Conservation (phyloP, 1,284 basidiomycete species). For the Megacollybia platyphylla region DNA sequence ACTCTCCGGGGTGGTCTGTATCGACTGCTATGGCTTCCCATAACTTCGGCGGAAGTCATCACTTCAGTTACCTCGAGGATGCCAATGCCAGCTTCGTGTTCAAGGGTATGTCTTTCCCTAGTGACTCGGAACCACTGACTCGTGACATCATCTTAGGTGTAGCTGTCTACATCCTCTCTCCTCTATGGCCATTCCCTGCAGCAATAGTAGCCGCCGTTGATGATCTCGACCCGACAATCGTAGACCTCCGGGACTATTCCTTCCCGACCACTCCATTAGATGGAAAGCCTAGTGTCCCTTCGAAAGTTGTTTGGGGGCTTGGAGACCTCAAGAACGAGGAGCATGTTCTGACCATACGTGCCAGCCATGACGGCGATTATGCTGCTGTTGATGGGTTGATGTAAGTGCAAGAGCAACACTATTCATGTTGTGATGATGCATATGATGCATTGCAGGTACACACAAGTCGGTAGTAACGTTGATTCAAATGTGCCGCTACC, state of each 20-base stretch:
- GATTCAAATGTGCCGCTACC: not conserved
- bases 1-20: conserved; percentile 1
- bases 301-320: not conserved
- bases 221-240: not conserved
- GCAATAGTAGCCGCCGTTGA: not conserved
- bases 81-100: conserved; percentile 2
- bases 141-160: not conserved
- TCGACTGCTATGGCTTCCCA: not conserved
- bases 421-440: not conserved
- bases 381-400: not conserved
- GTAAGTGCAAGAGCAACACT: not conserved
- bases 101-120: conserved; percentile 1
- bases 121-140: not conserved
- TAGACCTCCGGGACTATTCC: conserved; percentile 1
- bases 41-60: conserved; percentile 1
- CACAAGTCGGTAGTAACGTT: not conserved
- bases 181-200: conserved; percentile 1
- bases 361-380: not conserved
- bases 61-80: not conserved
- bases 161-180: conserved; percentile 1
- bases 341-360: conserved; percentile 1
- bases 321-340: not conserved
- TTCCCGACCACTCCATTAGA: not conserved
- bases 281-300: not conserved
- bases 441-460: not conserved